Percentiles rank a stretch among this genome's conserved stretches.
Evolutionary conservation across 2,329 filamentous ascomycete genomes (phyloP).

Genomic region (Ceratocystis variospora): DNA sequence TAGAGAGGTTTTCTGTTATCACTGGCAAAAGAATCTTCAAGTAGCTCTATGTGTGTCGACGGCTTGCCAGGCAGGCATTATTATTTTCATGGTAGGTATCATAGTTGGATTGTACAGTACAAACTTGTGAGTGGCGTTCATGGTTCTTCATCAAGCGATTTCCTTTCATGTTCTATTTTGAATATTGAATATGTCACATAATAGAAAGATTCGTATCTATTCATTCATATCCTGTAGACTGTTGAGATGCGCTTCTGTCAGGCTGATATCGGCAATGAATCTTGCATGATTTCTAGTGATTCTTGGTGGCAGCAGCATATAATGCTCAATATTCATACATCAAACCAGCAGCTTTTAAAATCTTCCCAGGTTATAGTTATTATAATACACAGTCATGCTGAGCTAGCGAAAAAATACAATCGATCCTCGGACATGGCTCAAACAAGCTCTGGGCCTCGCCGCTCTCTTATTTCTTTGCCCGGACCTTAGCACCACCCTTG

Average conservation of each 20-base stretch:
- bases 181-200: not conserved
- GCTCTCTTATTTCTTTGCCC: slow-evolving; percentile 15
- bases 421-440: not conserved
- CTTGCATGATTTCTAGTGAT: not conserved
- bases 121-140: not conserved
- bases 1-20: slow-evolving; percentile 43
- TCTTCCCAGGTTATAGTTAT: not conserved
- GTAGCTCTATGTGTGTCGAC: slow-evolving; percentile 22
- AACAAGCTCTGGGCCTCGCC: not conserved
- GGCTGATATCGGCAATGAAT: not conserved
- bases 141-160: not conserved
- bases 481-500: slow-evolving; percentile 28
- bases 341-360: not conserved
- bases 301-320: not conserved
- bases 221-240: not conserved
- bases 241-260: not conserved
- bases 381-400: slow-evolving; percentile 4
- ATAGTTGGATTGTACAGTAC: slow-evolving; percentile 1
- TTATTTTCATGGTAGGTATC: not conserved
- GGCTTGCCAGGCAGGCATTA: not conserved
- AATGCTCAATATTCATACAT: slow-evolving; percentile 1
- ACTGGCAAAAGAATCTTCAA: slow-evolving; percentile 42
- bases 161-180: not conserved
- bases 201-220: not conserved
- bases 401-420: not conserved